Conservation (phyloP, 805 yeast genomes). For the Pichia sporocuriosa region DNA sequence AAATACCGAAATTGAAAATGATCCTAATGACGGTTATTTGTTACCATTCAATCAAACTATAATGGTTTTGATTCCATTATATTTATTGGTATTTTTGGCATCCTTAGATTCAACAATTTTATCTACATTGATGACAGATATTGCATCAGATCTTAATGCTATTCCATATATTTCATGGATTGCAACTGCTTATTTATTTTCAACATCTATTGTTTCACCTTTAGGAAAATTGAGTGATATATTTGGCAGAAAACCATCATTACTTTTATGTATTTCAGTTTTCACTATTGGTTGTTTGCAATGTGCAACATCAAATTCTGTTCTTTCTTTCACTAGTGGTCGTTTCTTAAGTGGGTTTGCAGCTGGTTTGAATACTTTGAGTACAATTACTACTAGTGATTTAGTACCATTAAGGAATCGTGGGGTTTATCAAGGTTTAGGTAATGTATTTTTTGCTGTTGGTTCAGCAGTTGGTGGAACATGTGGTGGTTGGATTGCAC, state of each 20-base stretch:
- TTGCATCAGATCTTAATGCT: conserved; percentile 63
- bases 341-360: conserved; percentile 81
- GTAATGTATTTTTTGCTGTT: conserved; percentile 68
- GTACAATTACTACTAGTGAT: conserved; percentile 75
- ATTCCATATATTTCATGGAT: conserved; percentile 64
- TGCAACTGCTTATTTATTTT: conserved; percentile 61
- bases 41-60: conserved; percentile 25
- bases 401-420: conserved; percentile 73
- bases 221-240: conserved; percentile 67
- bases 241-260: conserved; percentile 54
- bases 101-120: conserved; percentile 66
- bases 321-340: conserved; percentile 43
- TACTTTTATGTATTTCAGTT: conserved; percentile 45
- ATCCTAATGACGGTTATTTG: conserved; percentile 17
- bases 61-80: conserved; percentile 37
- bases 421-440: conserved; percentile 81
- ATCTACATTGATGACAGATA: conserved; percentile 55
- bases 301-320: conserved; percentile 45
- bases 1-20: no score
- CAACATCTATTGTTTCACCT: conserved; percentile 71
- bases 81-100: conserved; percentile 47
- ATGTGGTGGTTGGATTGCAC: conserved; percentile 52
- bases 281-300: conserved; percentile 53
- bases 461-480: conserved; percentile 76
- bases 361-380: conserved; percentile 77